A percentile compares a stretch with the other conserved stretches of the same genome.
These are phyloP conservation scores for Trichoderma afroharzianum DNA, from an alignment of 2,329 filamentous ascomycete genomes.

Conservation along the genomic window DNA sequence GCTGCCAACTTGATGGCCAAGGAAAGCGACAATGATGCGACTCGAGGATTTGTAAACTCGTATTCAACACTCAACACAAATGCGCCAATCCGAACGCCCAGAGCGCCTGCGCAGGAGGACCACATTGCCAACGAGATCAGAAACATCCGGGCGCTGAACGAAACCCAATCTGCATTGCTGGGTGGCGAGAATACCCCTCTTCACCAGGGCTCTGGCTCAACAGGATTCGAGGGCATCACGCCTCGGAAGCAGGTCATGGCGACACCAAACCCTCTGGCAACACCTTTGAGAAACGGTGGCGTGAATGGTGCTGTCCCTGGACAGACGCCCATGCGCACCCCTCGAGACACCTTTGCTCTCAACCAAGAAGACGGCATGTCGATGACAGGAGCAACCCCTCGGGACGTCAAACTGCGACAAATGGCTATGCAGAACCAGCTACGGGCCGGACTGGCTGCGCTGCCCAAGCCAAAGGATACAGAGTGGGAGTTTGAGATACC, in stretches of 20 bases:
- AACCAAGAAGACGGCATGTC: slow-evolving; percentile 70
- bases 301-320: slow-evolving; percentile 64
- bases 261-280: slow-evolving; percentile 96
- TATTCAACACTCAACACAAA: slow-evolving; percentile 77
- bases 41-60: slow-evolving; percentile 79
- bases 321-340: slow-evolving; percentile 82
- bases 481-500: slow-evolving; percentile 94
- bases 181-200: slow-evolving; percentile 93
- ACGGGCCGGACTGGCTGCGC: slow-evolving; percentile 67
- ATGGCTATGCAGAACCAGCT: slow-evolving; percentile 66
- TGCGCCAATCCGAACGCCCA: slow-evolving; percentile 87
- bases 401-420: slow-evolving; percentile 70
- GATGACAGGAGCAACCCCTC: slow-evolving; percentile 69
- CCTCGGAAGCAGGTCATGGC: slow-evolving; percentile 76
- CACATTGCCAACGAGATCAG: slow-evolving; percentile 94
- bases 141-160: slow-evolving; percentile 86
- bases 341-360: slow-evolving; percentile 80
- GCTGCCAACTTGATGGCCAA: slow-evolving; percentile 72
- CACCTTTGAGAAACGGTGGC: slow-evolving; percentile 65
- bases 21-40: slow-evolving; percentile 78
- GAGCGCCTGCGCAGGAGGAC: slow-evolving; percentile 88
- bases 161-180: slow-evolving; percentile 88
- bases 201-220: slow-evolving; percentile 75
- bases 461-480: slow-evolving; percentile 88
- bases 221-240: slow-evolving; percentile 81